Percentiles rank a stretch among this genome's conserved stretches.
Conservation (phyloP, 2,329 filamentous ascomycete species). For the Claviceps cyperi region DNA sequence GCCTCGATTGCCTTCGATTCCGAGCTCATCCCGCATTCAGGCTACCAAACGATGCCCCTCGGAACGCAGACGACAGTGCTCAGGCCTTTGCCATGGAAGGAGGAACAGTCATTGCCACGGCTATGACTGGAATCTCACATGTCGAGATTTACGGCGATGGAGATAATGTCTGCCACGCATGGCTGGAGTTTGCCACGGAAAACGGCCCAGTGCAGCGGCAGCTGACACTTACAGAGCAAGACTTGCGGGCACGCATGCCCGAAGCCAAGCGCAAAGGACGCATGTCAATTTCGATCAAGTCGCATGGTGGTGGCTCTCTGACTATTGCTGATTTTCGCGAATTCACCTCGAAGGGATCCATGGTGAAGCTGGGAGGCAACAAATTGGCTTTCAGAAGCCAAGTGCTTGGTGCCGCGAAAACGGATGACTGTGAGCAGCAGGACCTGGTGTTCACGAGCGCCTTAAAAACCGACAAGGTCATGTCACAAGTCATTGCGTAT, state of each 20-base stretch:
- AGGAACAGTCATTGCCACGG: slow-evolving; percentile 60
- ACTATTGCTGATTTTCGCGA: slow-evolving; percentile 63
- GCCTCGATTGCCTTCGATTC: slow-evolving; percentile 78
- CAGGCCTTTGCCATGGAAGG: slow-evolving; percentile 78
- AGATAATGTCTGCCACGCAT: slow-evolving; percentile 66
- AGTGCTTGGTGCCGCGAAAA: slow-evolving; percentile 56
- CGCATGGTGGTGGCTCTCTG: slow-evolving; percentile 57
- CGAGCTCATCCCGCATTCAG: slow-evolving; percentile 82
- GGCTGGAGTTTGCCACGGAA: slow-evolving; percentile 64
- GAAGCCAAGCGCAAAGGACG: slow-evolving; percentile 57
- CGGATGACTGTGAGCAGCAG: slow-evolving; percentile 54
- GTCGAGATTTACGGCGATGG: slow-evolving; percentile 69
- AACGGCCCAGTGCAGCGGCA: slow-evolving; percentile 53
- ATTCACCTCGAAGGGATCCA: slow-evolving; percentile 56
- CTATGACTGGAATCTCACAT: slow-evolving; percentile 69
- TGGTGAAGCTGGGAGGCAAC: slow-evolving; percentile 55
- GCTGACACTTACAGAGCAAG: slow-evolving; percentile 58
- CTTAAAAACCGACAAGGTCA: slow-evolving; percentile 52
- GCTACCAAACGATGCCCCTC: slow-evolving; percentile 57
- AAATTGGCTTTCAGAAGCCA: slow-evolving; percentile 63
- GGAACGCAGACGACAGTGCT: slow-evolving; percentile 56
- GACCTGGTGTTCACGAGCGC: slow-evolving; percentile 64
- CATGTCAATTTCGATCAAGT: slow-evolving; percentile 61
- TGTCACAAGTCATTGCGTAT: slow-evolving; percentile 63
- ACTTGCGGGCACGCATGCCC: slow-evolving; percentile 56